These are phyloP conservation scores for Hagleromyces aurorensis DNA, from an alignment of 805 yeast genomes.

Conservation along the genomic window DNA sequence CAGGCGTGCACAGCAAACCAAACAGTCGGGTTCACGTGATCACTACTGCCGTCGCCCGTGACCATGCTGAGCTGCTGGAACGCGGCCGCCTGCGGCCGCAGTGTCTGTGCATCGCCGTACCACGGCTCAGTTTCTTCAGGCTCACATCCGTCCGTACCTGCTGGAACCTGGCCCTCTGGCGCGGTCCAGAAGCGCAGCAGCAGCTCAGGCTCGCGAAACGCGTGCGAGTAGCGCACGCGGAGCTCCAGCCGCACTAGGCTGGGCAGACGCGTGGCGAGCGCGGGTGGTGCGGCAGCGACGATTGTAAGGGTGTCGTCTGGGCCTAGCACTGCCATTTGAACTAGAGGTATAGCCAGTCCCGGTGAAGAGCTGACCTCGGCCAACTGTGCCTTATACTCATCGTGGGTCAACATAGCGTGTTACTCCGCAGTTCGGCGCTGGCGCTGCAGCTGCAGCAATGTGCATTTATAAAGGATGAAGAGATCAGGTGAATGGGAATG, in stretches of 20 bases:
- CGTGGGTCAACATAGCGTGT: too few relatives aligned
- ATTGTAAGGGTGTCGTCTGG: not conserved
- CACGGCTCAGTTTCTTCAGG: too few relatives aligned
- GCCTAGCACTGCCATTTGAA: not conserved
- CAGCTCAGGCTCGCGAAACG: constrained; percentile 22
- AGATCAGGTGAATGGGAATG: too few relatives aligned
- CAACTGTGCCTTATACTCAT: not conserved
- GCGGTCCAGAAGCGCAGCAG: constrained; percentile 14
- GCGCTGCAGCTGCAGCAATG: too few relatives aligned
- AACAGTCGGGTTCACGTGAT: constrained; percentile 5
- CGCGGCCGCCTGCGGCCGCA: constrained; percentile 9
- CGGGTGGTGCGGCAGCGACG: constrained; percentile 1
- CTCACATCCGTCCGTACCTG: too few relatives aligned
- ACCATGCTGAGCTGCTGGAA: constrained; percentile 11
- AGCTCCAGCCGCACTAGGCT: constrained; percentile 11
- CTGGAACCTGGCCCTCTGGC: constrained; percentile 4
- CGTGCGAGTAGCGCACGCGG: constrained; percentile 12
- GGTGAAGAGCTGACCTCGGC: not conserved
- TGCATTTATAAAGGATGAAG: too few relatives aligned
- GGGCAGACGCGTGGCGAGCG: not conserved
- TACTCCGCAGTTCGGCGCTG: too few relatives aligned
- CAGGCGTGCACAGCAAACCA: constrained; percentile 27
- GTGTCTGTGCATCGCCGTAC: too few relatives aligned
- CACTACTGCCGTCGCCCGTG: constrained; percentile 4
- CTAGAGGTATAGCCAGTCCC: not conserved